Evolutionary conservation across 345 rosid genomes (phyloP), one percentile per base, ranked within the genome.

Genomic region (Ailanthus altissimus): DNA sequence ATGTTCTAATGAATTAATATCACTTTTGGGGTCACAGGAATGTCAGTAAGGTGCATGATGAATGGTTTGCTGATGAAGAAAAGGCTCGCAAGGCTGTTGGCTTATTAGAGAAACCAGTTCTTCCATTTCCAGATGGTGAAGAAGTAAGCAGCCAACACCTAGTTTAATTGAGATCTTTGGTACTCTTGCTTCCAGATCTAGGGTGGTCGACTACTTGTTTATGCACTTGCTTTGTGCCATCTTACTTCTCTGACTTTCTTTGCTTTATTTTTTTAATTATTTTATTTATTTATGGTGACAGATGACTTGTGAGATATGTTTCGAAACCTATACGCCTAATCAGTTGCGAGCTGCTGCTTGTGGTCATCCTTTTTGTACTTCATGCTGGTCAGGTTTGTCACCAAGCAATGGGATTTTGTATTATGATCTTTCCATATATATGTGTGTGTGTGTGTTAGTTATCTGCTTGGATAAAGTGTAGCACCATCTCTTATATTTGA

Each of bases 1-100:
- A 72, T 68, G 46, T 71, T 36, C 36, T 62, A 20, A 66, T 21
- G 43, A 76, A 74, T 59, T 15, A 57, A 49, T 71, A 21, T 32
- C 50, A 66, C 66, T 59, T 66, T 66, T 71, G 45, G 60, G 36
- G 5, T 70, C 58, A 14, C 86, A 93, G 98, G 98, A 91, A 89
- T 78, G 86, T 93, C 32, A 81, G 93, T 82, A 91, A 88, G 75
- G 94, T 91, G 70, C 88, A 89, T 81, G 97, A 93, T 81, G 97
- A 90, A 84, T 93, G 97, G 97, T 93, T 93, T 91, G 94, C 94
- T 20, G 88, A 91, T 60, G 97, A 93, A 74, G 93, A 86, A 65
- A 87, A 77, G 49, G 96, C 91, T 62, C 89, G 97, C 68, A 78
- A 80, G 63, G 78, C 90, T 77, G 94, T 93, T 81, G 98, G 98